phyloP scores from a whole-genome alignment of 768 basidiomycete species.

The Pluteus cervinus region DNA sequence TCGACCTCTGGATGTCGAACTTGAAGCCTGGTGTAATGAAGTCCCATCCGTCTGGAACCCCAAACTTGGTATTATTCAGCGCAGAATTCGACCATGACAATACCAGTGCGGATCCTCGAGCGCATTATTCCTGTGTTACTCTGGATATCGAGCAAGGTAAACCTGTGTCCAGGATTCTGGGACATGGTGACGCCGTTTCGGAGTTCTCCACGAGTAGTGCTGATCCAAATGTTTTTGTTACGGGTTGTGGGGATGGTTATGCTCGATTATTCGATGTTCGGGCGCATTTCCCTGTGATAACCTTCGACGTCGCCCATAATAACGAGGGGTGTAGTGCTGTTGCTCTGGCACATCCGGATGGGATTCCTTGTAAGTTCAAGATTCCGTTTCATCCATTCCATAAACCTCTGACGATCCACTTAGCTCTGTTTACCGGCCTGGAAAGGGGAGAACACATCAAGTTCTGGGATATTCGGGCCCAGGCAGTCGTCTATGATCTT shows the following conservation, averaged over 20 bases:
- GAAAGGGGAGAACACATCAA: constrained; percentile 24
- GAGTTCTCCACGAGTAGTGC: constrained; percentile 26
- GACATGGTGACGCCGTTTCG: constrained; percentile 26
- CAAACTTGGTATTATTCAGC: too few relatives aligned
- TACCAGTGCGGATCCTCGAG: constrained; percentile 19
- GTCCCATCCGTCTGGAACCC: constrained; percentile 9
- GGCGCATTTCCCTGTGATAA: constrained; percentile 27
- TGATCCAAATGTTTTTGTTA: constrained; percentile 31
- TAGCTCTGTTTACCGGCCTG: constrained; percentile 26
- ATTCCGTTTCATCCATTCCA: too few relatives aligned
- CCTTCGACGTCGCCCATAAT: constrained; percentile 17
- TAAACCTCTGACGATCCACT: too few relatives aligned
- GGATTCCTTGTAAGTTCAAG: constrained; percentile 27
- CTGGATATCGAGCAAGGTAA: neutral
- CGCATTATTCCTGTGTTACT: neutral
- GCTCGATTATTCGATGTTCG: constrained; percentile 33
- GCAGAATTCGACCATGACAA: too few relatives aligned
- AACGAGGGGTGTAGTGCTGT: constrained; percentile 14
- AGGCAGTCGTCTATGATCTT: constrained; percentile 30
- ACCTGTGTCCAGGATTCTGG: constrained; percentile 16
- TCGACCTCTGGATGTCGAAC: constrained; percentile 11
- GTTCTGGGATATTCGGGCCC: constrained; percentile 37
- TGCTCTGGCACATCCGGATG: constrained; percentile 29
- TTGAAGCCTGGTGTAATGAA: neutral
- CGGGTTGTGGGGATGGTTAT: constrained; percentile 28